phyloP scores from a whole-genome alignment of 2,329 filamentous ascomycete species.

The Remersonia thermophila region DNA sequence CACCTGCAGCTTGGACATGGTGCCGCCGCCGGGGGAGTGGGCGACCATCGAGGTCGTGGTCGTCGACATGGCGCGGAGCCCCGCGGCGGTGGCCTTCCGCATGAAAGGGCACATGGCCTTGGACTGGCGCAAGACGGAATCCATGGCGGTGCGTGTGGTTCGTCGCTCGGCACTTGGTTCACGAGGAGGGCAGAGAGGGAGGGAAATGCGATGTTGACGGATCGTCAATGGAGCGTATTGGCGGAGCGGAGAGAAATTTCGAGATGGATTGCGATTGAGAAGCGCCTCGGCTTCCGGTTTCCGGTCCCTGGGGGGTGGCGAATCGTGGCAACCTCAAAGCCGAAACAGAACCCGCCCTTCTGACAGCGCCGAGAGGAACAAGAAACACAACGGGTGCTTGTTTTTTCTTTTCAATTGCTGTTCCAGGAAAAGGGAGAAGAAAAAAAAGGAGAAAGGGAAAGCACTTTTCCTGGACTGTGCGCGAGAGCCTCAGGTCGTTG shows the following conservation, averaged over 20 bases:
- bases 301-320: too few relatives aligned
- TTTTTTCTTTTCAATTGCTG: too few relatives aligned
- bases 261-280: too few relatives aligned
- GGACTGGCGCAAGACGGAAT: constrained; percentile 87
- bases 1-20: constrained; percentile 93
- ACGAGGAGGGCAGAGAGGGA: too few relatives aligned
- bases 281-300: too few relatives aligned
- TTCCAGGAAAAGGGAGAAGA: not conserved
- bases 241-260: too few relatives aligned
- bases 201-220: not conserved
- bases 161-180: too few relatives aligned
- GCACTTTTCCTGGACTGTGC: not conserved
- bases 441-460: constrained; percentile 3
- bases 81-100: constrained; percentile 84
- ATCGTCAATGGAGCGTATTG: not conserved
- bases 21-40: constrained; percentile 66
- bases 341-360: not conserved
- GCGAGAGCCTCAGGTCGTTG: not conserved
- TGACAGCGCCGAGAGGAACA: not conserved
- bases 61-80: constrained; percentile 78
- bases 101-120: constrained; percentile 96
- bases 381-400: too few relatives aligned
- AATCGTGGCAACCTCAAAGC: not conserved
- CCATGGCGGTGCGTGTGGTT: constrained; percentile 45
- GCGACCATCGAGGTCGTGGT: constrained; percentile 43